phyloP scores from a whole-genome alignment of 176 grass and related monocot species.

The Sorghum bicolor region Sorghum_bicolor_NCBIv3 NC_012876.2:569001-569500 shows the following conservation, averaged over 20 bases:
- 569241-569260: background rate
- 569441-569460: background rate
- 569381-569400: background rate
- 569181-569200: background rate
- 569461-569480: background rate
- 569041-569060: background rate
- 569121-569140: background rate
- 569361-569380: background rate
- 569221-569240: background rate
- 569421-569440: background rate
- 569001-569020: background rate
- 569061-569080: background rate
- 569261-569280: background rate
- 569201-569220: background rate
- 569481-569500: background rate
- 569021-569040: background rate
- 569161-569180: background rate
- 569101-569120: background rate
- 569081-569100: background rate
- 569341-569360: background rate
- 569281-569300: background rate
- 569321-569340: background rate
- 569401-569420: background rate
- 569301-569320: background rate
- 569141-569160: background rate